These are phyloP conservation scores for Penicillium sp. DNA, from an alignment of 2,329 filamentous ascomycete genomes.

Conservation along the genomic window DNA sequence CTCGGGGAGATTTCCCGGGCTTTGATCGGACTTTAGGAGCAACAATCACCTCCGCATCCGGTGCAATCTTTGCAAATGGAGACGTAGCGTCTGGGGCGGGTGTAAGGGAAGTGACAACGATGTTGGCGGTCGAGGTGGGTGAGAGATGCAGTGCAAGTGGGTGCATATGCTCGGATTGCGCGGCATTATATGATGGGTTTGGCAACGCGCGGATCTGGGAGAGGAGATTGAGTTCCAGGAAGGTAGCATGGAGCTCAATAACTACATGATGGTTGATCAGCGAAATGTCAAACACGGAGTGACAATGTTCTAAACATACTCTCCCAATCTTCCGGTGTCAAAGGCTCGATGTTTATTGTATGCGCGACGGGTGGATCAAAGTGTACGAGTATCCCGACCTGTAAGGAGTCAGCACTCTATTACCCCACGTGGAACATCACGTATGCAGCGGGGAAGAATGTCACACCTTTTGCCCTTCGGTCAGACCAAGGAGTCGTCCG, in stretches of 20 bases:
- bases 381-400: constrained; percentile 69
- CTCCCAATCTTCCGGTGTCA: constrained; percentile 97
- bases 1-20: constrained; percentile 60
- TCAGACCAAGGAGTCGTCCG: constrained; percentile 72
- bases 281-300: background rate
- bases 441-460: background rate
- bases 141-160: constrained; percentile 90
- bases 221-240: constrained; percentile 89
- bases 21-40: constrained; percentile 87
- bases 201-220: constrained; percentile 91
- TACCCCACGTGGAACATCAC: constrained; percentile 34
- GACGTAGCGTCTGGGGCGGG: constrained; percentile 68
- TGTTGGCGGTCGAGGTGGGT: constrained; percentile 91
- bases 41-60: constrained; percentile 95
- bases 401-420: constrained; percentile 26
- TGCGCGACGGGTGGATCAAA: constrained; percentile 88
- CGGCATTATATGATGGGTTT: constrained; percentile 70
- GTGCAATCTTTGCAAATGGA: constrained; percentile 87
- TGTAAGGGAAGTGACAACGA: constrained; percentile 79
- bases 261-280: constrained; percentile 48
- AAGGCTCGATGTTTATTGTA: constrained; percentile 93
- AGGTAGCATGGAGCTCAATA: constrained; percentile 94
- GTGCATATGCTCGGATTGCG: constrained; percentile 62
- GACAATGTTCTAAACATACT: constrained; percentile 49
- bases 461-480: constrained; percentile 77